These are phyloP conservation scores for Gastrodia elata DNA, from an alignment of 106 monocot genomes.

Conservation along the genomic window DNA sequence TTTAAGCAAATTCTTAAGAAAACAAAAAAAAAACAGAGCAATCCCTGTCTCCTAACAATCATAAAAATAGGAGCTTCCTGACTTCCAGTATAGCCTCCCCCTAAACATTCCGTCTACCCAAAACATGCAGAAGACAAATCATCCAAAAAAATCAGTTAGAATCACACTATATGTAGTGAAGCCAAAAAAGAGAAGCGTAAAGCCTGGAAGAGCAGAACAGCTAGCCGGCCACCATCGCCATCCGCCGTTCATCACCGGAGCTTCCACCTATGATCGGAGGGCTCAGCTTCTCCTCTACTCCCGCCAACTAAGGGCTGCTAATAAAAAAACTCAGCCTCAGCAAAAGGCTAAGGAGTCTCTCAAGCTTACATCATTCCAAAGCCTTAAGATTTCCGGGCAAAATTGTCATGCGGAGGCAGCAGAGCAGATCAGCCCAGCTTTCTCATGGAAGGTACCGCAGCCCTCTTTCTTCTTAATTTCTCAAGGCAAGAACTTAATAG, in stretches of 20 bases:
- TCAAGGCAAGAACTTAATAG: no score
- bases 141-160: not conserved
- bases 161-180: not conserved
- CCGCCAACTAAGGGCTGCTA: not conserved
- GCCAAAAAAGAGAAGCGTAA: no score
- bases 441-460: not conserved
- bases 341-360: not conserved
- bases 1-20: no score
- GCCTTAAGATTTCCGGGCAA: not conserved
- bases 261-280: not conserved
- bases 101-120: no score
- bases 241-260: not conserved
- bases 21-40: no score
- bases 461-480: not conserved
- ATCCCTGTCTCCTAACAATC: no score
- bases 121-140: not conserved
- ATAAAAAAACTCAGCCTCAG: not conserved
- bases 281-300: slow-evolving; percentile 7
- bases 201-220: no score
- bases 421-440: not conserved
- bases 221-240: not conserved
- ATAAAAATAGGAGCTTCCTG: no score
- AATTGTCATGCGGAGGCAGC: not conserved
- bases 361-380: not conserved
- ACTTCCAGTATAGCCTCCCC: no score